Evolutionary conservation across 2,329 filamentous ascomycete genomes (phyloP), one percentile per base, ranked within the genome.

Genomic region (Cladophialophora immunda): DNA sequence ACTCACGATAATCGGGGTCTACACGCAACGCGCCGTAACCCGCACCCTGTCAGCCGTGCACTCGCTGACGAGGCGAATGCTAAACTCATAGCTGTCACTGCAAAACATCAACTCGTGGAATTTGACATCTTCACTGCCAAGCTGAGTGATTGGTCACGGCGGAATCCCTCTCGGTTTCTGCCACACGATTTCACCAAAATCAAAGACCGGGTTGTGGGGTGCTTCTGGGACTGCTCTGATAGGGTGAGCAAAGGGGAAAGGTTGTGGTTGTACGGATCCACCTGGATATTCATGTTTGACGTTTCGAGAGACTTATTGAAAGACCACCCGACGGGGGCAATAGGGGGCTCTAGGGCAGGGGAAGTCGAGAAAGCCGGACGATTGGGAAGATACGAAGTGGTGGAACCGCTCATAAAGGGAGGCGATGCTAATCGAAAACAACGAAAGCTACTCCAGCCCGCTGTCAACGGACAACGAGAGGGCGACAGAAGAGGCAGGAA

Each of bases 241-340:
- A 53, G 27, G 8, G 38, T 19, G 27, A 64, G 47, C 4, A 63
- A 82, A 83, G 30, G 30, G n/a, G 82, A 88, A 55, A 87, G 94
- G 15, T 80, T 94, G 7, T 98, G 94, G 93, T 81, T 98, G 22
- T 97, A 97, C 75, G 94, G 94, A 6, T 87, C 88, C 47, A 89
- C 87, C 0, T 98, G 93, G 85, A 79, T 99, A 27, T 93, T 92
- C 81, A 98, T 98, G 94, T 87, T 99, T 67, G 93, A 98, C 77
- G 81, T 97, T 32, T 86, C 87, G 22, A 86, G 86, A 73, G 90
- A 97, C 76, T 85, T 95, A 57, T 76, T 80, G 22, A 36, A 30
- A n/a, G 41, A 61, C 45, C 19, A 25, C 13, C 11, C 41, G 15
- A 45, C 19, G 25, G 45, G 29, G 17, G 15, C 36, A 30, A 15